Evolutionary conservation across 768 basidiomycete species (phyloP).

Genomic region (Mycena olivaceomarginata): DNA sequence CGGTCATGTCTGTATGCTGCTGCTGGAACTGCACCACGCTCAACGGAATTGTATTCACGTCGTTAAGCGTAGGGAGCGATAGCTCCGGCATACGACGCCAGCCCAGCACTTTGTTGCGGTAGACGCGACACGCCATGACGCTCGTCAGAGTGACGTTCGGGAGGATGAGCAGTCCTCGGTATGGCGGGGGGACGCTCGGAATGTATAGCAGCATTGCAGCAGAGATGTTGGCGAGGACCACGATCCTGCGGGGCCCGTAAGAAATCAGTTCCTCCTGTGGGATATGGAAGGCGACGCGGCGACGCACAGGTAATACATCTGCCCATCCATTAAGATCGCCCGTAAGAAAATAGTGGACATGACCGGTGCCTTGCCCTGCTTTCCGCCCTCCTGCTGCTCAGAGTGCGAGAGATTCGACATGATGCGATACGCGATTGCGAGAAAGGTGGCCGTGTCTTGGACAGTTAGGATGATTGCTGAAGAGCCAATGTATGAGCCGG

Average conservation of each 20-base stretch:
- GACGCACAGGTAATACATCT: conserved; percentile 57
- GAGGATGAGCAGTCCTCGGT: conserved; percentile 3
- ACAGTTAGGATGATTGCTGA: conserved; percentile 47
- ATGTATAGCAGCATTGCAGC: conserved; percentile 6
- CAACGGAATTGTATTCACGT: background rate
- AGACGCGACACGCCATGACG: conserved; percentile 39
- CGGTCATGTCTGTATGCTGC: too few relatives aligned
- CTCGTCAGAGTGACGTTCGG: conserved; percentile 27
- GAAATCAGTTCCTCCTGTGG: background rate
- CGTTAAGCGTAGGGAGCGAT: conserved; percentile 17
- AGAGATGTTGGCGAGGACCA: conserved; percentile 38
- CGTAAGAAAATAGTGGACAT: conserved; percentile 51
- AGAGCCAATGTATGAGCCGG: conserved; percentile 41
- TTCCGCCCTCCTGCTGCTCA: background rate
- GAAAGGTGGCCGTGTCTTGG: conserved; percentile 53
- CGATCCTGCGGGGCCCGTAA: conserved; percentile 19
- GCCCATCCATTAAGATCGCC: conserved; percentile 53
- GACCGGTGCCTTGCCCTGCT: conserved; percentile 32
- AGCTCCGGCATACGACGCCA: background rate
- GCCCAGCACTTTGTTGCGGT: conserved; percentile 24
- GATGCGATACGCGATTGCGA: conserved; percentile 54
- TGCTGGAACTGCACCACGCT: conserved; percentile 11
- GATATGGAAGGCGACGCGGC: background rate
- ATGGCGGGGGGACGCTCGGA: conserved; percentile 4
- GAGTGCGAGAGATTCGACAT: conserved; percentile 30